Evolutionary conservation across 2,329 filamentous ascomycete genomes (phyloP), one percentile per base, ranked within the genome.

Genomic region (Aureobasidium sp.): DNA sequence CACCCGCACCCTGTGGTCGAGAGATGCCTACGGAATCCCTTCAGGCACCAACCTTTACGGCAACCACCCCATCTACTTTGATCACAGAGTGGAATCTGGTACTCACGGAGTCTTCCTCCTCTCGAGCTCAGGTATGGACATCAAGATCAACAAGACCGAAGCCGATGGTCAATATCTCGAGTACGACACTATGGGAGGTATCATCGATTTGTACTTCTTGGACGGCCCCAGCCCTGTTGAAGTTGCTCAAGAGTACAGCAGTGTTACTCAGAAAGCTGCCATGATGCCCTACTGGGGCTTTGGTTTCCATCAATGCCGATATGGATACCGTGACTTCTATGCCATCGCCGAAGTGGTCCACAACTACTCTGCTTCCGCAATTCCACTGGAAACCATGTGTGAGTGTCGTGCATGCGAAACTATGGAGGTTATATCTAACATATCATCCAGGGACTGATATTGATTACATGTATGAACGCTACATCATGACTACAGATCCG

Each of bases 171-270:
- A 92, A 69, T 90, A 86, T 61, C 79, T 94, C 6, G 87, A 92
- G 73, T 94, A 92, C 74, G 90, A 92, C 70, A 83, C 84, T 1
- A 78, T 92, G 0, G 89, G 89, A 11, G 89, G 90, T 11, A 80
- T 92, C 21, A 69, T 94, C 1, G 90, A 93, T 70, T 69, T 81
- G 21, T 81, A 81, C 69, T 80, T 81, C 68, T 63, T 81, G 61
- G 73, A 77, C 35, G 79, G 79, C 3, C 75, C 75, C 3, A 66
- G 72, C 21, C 78, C 79, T 4, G 70, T 73, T 10, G 73, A 77
- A 11, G 79, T 78, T 7, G 75, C 77, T 3, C 71, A 73, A 65
- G 78, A 81, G 64, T 81, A 81, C 61, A 74, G 77, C 2, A 76
- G 78, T 15, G 69, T 79, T n/a, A 76, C 76, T 38, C 78, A 79